Base-by-base conservation (phyloP, 225 moss, liverwort and hornwort genomes). In the Pseudisothecium myosuroides region DNA sequence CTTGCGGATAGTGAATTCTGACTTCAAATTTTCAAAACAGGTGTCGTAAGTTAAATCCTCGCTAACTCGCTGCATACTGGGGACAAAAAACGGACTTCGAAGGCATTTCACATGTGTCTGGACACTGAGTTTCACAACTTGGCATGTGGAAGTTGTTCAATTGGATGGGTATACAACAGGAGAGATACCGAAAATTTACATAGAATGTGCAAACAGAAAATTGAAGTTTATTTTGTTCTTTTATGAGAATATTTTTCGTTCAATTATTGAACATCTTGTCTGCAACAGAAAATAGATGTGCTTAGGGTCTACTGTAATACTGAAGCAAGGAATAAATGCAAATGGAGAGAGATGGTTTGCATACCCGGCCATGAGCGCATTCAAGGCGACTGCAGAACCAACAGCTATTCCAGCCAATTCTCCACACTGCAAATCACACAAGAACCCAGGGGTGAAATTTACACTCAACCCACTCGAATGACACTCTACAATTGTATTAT, bases 391-490 rank as follows among this genome's bases (percentile, higher is more conserved):
- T 2, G 96, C 84, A 62, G 95, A 91, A 69, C 98, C 98, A 8
- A 97, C 87, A 8, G 96, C 97, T 34, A 98, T 91, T 65, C 98
- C 98, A 71, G 96, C 98, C 80, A 98, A 86, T 92, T 97, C 96
- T 78, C 98, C 98, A 43, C 95, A 93, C 96, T 98, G 88, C 82
- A 52, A 81, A 8, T 47, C 29, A 85, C 83, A 74, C 24, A 37
- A 15, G 8, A 54, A 80, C 3, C 54, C 13, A 32, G 27, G 10
- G 41, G 41, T 52, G 76, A 26, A 21, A 37, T 49, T 17, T 18
- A 12, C 59, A 29, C 24, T 58, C 19, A 41, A 80, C 5, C 12
- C 26, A 14, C 20, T 55, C 55, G 8, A 15, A n/a, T 26, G 78
- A 17, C 37, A n/a, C 37, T 76, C 14, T 2, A 54, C 36, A 76